Conservation (phyloP, 495 filamentous ascomycete genomes). For the Penicillium arizonense region DNA sequence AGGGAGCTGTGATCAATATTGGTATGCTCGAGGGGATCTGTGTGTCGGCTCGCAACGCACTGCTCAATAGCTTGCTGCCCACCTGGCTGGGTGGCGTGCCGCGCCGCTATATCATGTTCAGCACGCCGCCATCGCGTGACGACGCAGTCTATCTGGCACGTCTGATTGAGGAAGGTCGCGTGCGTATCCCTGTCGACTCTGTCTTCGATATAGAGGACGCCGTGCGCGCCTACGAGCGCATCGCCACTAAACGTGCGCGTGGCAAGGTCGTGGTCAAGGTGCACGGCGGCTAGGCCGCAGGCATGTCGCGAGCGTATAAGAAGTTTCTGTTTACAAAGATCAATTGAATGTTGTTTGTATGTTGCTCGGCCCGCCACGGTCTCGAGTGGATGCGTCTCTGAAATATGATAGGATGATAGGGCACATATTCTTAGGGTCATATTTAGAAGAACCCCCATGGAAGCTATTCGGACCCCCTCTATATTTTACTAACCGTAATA, state of each 20-base stretch:
- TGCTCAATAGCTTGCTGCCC: slow-evolving; percentile 32
- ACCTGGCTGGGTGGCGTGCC: slow-evolving; percentile 36
- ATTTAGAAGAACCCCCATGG: too few species aligned
- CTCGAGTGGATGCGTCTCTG: too few species aligned
- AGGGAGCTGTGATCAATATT: slow-evolving; percentile 37
- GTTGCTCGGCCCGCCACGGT: too few species aligned
- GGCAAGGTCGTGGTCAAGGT: slow-evolving; percentile 39
- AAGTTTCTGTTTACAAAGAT: too few species aligned
- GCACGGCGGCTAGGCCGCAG: not conserved
- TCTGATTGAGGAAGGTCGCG: slow-evolving; percentile 23
- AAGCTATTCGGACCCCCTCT: too few species aligned
- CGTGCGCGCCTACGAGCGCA: slow-evolving; percentile 27
- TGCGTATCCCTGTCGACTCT: slow-evolving; percentile 35
- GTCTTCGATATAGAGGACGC: slow-evolving; percentile 36
- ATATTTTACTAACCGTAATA: too few species aligned
- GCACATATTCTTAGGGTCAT: too few species aligned
- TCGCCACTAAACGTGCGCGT: slow-evolving; percentile 31
- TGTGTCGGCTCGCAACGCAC: slow-evolving; percentile 22
- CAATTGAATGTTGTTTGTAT: too few species aligned
- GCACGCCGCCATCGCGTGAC: slow-evolving; percentile 20
- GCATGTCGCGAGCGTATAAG: too few species aligned
- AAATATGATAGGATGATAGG: too few species aligned
- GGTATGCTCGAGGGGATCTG: slow-evolving; percentile 22
- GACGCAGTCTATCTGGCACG: slow-evolving; percentile 23
- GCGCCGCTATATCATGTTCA: slow-evolving; percentile 30